Percentiles rank a stretch among this genome's conserved stretches.
These are phyloP conservation scores for Aspergillus flavus DNA, from an alignment of 2,329 filamentous ascomycete species.

Conservation along the genomic window DNA sequence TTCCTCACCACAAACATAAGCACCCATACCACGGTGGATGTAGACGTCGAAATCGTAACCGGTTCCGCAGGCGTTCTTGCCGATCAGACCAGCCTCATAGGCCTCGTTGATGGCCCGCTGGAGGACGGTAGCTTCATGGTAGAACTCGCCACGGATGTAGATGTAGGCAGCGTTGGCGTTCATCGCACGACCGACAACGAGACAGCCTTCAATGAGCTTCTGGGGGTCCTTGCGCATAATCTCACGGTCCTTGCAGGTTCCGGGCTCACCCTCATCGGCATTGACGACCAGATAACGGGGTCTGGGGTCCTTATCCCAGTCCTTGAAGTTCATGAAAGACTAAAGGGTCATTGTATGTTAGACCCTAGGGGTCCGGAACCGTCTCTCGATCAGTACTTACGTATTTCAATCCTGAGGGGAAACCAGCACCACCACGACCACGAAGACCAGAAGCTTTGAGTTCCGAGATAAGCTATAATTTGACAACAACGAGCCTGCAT, in stretches of 20 bases:
- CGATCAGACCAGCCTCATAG: constrained; percentile 90
- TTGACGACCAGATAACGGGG: constrained; percentile 97
- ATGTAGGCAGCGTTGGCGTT: constrained; percentile 99
- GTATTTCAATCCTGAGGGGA: constrained; percentile 99
- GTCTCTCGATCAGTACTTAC: constrained; percentile 56
- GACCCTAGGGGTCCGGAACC: neutral
- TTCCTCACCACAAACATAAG: constrained; percentile 98
- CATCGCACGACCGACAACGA: constrained; percentile 96
- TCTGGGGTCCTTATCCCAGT: constrained; percentile 97
- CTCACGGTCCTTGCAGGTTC: constrained; percentile 98
- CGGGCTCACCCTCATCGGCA: constrained; percentile 96
- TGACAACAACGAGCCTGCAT: neutral
- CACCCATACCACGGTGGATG: constrained; percentile 93
- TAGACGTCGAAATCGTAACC: constrained; percentile 98
- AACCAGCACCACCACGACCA: constrained; percentile 95
- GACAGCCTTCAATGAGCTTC: constrained; percentile 96
- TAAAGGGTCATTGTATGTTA: constrained; percentile 40
- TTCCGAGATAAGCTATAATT: constrained; percentile 80
- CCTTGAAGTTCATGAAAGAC: constrained; percentile 99
- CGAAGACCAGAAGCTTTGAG: constrained; percentile 95
- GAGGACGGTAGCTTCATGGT: constrained; percentile 89
- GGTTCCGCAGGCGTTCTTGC: constrained; percentile 95
- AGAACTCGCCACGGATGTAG: constrained; percentile 98
- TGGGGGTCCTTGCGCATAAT: constrained; percentile 99
- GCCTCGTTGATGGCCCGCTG: constrained; percentile 97